Evolutionary conservation across 129 eudicot genomes (phyloP), one percentile per base, ranked within the genome.

Genomic region (Mikania micrantha): DNA sequence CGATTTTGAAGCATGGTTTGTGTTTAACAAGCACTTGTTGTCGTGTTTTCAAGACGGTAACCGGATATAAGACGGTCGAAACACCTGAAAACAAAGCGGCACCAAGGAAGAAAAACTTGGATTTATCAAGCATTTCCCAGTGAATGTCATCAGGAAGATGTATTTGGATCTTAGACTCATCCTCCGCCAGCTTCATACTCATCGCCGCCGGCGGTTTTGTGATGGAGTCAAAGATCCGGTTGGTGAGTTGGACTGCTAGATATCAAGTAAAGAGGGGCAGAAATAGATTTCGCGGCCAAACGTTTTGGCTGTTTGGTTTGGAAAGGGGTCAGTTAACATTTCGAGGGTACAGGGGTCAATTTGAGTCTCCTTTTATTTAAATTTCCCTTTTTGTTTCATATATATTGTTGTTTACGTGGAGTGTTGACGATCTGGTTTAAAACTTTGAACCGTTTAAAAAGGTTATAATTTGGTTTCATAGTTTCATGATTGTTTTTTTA

Each of bases 101-200:
- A 17, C 96, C 96, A 0, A 91, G 84, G 78, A 83, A 64, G 80
- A 91, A 91, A 67, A 91, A 91, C 87, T 82, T 87, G 69, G 95
- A 83, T 67, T 91, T 87, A 16, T 91, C 90, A 0, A 91, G 90
- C 97, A 79, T 91, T 22, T 91, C 83, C 97, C 97, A 87, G 42
- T 91, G 82, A 10, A 91, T 71, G 39, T 91, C 97, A 8, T 85
- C 87, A 11, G 95, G 97, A 27, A 90, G 85, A 60, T 76, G 82
- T 52, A 91, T 81, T 49, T 83, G 78, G 8, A 82, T 19, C 25
- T 61, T 24, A 3, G 80, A 74, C 34, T 90, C 75, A 9, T 83
- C 88, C 45, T 87, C 85, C 63, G 87, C 94, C 56, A 80, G 69
- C 4, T 82, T 61, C 60, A 91, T 60, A 74, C 90, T 83, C 94